Percentiles rank a stretch among this genome's conserved stretches.
Conservation (phyloP, 768 basidiomycete species). For the Suillus paluster region DNA sequence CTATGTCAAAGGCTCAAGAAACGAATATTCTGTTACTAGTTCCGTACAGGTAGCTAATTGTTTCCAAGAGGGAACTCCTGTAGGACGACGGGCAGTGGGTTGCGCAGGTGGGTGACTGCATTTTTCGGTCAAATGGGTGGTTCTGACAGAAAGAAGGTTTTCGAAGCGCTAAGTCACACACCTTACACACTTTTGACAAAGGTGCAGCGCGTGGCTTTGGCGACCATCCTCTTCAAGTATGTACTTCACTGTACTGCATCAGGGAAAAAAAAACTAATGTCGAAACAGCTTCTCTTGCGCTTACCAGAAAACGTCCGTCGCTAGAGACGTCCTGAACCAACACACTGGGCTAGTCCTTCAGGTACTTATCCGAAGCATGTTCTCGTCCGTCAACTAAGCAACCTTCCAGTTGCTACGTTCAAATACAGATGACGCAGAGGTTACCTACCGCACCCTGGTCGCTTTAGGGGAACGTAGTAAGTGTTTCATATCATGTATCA, state of each 20-base stretch:
- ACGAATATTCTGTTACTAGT: conserved; percentile 82
- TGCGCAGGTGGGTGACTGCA: conserved; percentile 42
- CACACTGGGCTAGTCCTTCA: conserved; percentile 50
- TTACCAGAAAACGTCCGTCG: conserved; percentile 47
- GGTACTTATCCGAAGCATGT: conserved; percentile 36
- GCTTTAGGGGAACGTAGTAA: conserved; percentile 76
- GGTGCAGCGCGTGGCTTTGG: conserved; percentile 73
- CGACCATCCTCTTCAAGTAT: conserved; percentile 89
- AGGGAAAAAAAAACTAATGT: conserved; percentile 7
- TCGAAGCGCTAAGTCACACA: conserved; percentile 54
- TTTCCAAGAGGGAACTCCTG: conserved; percentile 58
- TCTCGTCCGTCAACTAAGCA: conserved; percentile 13
- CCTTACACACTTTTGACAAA: conserved; percentile 65
- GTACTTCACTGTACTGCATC: conserved; percentile 31
- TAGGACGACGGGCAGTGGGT: conserved; percentile 56
- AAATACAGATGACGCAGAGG: conserved; percentile 65
- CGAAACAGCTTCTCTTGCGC: conserved; percentile 67
- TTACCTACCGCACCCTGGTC: conserved; percentile 70
- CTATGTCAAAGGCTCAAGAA: conserved; percentile 73
- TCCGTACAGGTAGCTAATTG: conserved; percentile 83
- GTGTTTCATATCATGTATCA: conserved; percentile 21
- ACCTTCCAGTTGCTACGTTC: conserved; percentile 32
- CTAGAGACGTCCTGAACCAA: conserved; percentile 42
- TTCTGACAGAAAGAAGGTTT: conserved; percentile 47
- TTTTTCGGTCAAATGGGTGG: conserved; percentile 10